Evolutionary conservation across 345 rosid genomes (phyloP), one percentile per base, ranked within the genome.

Genomic region (Aegle marmelos): DNA sequence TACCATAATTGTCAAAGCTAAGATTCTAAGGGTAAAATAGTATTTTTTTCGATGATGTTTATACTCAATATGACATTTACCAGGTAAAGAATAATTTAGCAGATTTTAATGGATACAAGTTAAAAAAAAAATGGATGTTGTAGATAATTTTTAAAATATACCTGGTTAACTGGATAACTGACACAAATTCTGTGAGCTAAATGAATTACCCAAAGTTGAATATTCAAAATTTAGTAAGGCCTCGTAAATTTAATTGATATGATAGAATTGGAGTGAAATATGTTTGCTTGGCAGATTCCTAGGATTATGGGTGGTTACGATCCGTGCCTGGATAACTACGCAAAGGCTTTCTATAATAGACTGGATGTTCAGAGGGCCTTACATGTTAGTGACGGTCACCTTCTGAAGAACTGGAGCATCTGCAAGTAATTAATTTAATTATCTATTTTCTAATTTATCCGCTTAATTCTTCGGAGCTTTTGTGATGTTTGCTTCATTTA

Each of bases 281-380:
- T 24, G 22, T 33, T 72, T 71, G 65, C 83, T 53, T 72, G 68
- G 65, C 84, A 87, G 91, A 86, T 92, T 84, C 95, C 97, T 14
- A 86, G 98, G 82, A 83, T 91, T 36, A 59, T 95, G 88, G 94
- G 94, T 4, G 98, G 98, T 33, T 95, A 82, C 54, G 98, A 95
- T 81, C 98, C 98, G 1, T 95, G 98, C 76, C 85, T 92, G 73
- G 98, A 95, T 79, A 73, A 81, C 16, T 93, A 93, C 69, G 91
- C 98, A 22, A 83, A 70, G 62, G 72, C 90, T 13, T 95, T 84
- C 84, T 95, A 90, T 87, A 95, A 95, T 81, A 86, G 92, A 83
- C 83, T 85, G 2, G 94, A 91, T 60, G 94, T 95, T 74, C 98
- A 95, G 72, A 86, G 84, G 85, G 98, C 98, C 31, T 90, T 95